Evolutionary conservation across 495 filamentous ascomycete species (phyloP), one percentile per base, ranked within the genome.

Genomic region (Podospora pseudoanserina): DNA sequence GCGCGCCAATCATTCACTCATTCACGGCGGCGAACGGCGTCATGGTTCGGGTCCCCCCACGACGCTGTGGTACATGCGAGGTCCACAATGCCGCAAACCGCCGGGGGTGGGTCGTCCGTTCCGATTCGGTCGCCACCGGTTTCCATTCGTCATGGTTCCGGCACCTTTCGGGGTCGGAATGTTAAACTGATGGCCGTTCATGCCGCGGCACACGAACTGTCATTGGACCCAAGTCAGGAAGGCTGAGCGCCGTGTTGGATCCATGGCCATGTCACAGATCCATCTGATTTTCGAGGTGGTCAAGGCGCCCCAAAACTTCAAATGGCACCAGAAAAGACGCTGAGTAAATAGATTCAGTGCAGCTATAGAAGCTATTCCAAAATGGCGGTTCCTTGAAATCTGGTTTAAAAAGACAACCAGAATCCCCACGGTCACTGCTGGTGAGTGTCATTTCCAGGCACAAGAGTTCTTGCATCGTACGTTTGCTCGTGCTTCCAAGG

Each of bases 401-500:
- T 7, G 30, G 39, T 5, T 5, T 49, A 49, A 49, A 3, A 2
- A 49, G 2, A 13, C 15, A 58, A 5, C n/a, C 55, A 58, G 55
- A 56, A 18, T 56, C 4, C 5, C 54, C 19, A 56, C 6, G 1
- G 54, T 20, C 19, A 60, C 23, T 23, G 23, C 23, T 23, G 23
- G 23, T 23, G 23, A 23, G 23, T 23, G 23, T 23, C 23, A 23
- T 23, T 23, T 23, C 23, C 23, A 23, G 11, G 26, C 18, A 4
- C 26, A 4, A 0, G 16, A 19, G 54, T 58, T 62, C 15, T 55
- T 19, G 3, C 30, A 61, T 68, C 70, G 67, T 72, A 72, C 49
- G 70, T 72, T 67, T 63, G 32, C 32, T 26, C 11, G 60, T 64
- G 64, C 64, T 34, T 9, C 16, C 63, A 65, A 61, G 67, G 70